A percentile compares a stretch with the other conserved stretches of the same genome.
These are phyloP conservation scores for Fonsecaea erecta DNA, from an alignment of 2,329 filamentous ascomycete genomes.

Conservation along the genomic window DNA sequence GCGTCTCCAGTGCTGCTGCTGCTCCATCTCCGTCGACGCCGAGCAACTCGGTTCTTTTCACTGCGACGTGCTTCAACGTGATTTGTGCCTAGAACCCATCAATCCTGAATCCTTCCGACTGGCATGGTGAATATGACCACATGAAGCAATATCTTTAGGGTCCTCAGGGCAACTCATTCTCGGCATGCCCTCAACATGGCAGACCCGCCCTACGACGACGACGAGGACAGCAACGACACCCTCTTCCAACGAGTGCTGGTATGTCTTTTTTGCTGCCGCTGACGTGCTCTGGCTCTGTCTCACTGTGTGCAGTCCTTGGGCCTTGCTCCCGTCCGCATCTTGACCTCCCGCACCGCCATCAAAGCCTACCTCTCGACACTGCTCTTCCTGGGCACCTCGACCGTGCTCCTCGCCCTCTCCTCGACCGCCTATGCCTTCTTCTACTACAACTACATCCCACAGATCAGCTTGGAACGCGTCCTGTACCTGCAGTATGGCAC, in stretches of 20 bases:
- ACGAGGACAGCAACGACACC: slow-evolving; percentile 12
- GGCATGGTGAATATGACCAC: background rate
- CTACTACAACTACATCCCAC: slow-evolving; percentile 71
- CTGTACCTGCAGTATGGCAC: slow-evolving; percentile 65
- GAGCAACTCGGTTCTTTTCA: background rate
- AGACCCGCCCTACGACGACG: slow-evolving; percentile 7
- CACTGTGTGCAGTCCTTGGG: slow-evolving; percentile 53
- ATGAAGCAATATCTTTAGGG: background rate
- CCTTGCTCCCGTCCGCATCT: slow-evolving; percentile 58
- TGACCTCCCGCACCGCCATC: slow-evolving; percentile 65
- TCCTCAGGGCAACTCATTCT: background rate
- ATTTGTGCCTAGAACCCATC: background rate
- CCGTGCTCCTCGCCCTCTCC: slow-evolving; percentile 62
- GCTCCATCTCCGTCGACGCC: background rate
- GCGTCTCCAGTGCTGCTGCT: slow-evolving; percentile 1
- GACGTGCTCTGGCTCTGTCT: background rate
- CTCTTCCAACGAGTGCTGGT: slow-evolving; percentile 26
- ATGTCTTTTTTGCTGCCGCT: slow-evolving; percentile 10
- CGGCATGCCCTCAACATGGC: slow-evolving; percentile 20
- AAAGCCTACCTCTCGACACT: slow-evolving; percentile 67
- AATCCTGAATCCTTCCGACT: background rate
- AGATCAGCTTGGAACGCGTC: slow-evolving; percentile 64
- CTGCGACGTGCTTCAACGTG: background rate
- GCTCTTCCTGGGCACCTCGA: slow-evolving; percentile 58
- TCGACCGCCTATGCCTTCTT: slow-evolving; percentile 67